These are phyloP conservation scores for Lanmaoa rubissima DNA, from an alignment of 768 basidiomycete species.

Conservation along the genomic window DNA sequence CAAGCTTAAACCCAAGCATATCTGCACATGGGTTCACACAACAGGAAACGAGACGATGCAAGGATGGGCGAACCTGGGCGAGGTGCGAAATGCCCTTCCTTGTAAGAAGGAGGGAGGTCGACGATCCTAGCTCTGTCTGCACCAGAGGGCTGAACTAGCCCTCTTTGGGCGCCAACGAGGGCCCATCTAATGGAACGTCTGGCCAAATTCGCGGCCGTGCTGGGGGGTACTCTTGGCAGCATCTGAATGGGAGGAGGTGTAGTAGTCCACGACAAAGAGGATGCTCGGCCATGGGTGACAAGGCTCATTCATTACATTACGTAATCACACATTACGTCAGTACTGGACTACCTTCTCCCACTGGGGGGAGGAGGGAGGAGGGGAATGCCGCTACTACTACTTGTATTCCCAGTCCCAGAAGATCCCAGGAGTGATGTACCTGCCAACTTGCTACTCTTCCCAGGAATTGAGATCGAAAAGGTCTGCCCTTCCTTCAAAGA, in stretches of 20 bases:
- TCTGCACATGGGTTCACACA: constrained; percentile 46
- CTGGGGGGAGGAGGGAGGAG: constrained; percentile 80
- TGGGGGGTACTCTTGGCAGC: constrained; percentile 55
- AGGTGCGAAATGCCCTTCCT: constrained; percentile 67
- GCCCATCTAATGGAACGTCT: constrained; percentile 25
- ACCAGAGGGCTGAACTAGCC: constrained; percentile 78
- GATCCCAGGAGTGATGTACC: constrained; percentile 40
- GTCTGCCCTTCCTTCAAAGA: constrained; percentile 94
- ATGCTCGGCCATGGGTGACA: constrained; percentile 1
- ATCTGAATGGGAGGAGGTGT: constrained; percentile 35
- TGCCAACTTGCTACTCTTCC: constrained; percentile 49
- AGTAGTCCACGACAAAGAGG: constrained; percentile 12
- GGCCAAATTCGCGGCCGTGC: constrained; percentile 28
- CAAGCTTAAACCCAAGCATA: constrained; percentile 87
- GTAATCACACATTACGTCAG: constrained; percentile 17
- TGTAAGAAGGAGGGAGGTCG: constrained; percentile 73
- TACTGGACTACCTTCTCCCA: constrained; percentile 39
- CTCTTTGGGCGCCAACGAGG: constrained; percentile 40
- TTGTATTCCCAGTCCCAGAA: constrained; percentile 22
- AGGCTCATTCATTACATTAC: constrained; percentile 10
- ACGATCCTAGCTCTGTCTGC: constrained; percentile 82
- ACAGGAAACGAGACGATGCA: neutral
- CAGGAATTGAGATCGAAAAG: constrained; percentile 88
- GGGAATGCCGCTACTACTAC: constrained; percentile 48
- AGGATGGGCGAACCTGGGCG: constrained; percentile 51